These are phyloP conservation scores for Backusella sp. DNA, from an alignment of 192 early-diverging fungal species.

Conservation along the genomic window DNA sequence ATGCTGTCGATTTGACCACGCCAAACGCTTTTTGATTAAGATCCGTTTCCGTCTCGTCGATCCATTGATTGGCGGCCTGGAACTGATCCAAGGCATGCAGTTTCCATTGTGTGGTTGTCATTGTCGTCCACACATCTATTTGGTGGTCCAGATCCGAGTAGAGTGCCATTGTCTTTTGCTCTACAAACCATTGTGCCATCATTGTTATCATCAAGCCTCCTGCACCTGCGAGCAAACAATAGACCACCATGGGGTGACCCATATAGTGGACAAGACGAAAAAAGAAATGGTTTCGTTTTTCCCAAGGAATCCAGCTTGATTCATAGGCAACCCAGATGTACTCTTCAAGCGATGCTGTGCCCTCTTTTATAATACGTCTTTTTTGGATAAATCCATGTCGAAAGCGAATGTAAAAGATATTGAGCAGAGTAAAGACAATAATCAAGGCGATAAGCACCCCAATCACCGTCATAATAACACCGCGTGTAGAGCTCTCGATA, in stretches of 20 bases:
- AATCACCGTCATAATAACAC: neutral
- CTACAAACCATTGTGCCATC: neutral
- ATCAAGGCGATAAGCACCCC: neutral
- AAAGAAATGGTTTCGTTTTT: neutral
- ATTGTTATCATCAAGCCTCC: neutral
- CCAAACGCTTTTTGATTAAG: constrained; percentile 28
- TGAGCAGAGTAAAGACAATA: neutral
- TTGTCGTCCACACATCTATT: neutral
- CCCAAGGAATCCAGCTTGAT: neutral
- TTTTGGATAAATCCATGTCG: neutral
- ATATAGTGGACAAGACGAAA: neutral
- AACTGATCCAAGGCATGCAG: neutral
- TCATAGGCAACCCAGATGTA: neutral
- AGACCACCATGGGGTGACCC: constrained; percentile 3
- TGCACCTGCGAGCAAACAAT: neutral
- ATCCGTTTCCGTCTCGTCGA: constrained; percentile 12
- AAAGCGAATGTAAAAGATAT: neutral
- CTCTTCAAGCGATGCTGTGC: neutral
- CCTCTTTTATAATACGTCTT: neutral
- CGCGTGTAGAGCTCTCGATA: neutral
- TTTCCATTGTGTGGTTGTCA: neutral
- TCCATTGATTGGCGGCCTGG: constrained; percentile 17
- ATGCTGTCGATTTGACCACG: constrained; percentile 12
- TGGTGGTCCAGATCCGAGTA: neutral
- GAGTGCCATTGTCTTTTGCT: neutral